Evolutionary conservation across 2,329 filamentous ascomycete genomes (phyloP).

Genomic region (Elsinoe ampelina): DNA sequence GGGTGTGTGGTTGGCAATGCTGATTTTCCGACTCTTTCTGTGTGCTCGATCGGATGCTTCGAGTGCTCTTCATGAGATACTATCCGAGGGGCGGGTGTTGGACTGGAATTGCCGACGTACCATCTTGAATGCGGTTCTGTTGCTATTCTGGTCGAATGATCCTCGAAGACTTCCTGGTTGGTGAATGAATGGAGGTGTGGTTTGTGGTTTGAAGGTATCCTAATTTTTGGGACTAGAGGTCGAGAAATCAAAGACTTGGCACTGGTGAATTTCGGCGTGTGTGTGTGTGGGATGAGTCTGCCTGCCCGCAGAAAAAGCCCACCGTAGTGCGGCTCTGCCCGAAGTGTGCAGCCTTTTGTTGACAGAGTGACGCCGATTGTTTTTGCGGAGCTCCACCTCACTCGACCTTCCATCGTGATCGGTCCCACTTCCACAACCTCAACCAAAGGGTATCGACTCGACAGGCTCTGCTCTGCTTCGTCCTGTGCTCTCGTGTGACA

Average conservation of each 20-base stretch:
- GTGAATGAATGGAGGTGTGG: not conserved
- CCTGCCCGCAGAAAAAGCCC: not conserved
- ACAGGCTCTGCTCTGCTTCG: not conserved
- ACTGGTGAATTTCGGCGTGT: not conserved
- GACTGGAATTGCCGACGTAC: too few relatives aligned
- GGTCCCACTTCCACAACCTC: constrained; percentile 9
- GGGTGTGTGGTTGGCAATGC: not conserved
- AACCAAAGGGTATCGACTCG: not conserved
- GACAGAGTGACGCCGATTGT: constrained; percentile 6
- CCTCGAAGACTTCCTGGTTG: constrained; percentile 14
- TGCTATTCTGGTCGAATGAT: constrained; percentile 15
- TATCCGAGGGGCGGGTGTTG: too few relatives aligned
- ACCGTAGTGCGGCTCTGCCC: not conserved
- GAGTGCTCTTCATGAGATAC: too few relatives aligned
- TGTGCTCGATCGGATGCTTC: too few relatives aligned
- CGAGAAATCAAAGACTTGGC: constrained; percentile 7
- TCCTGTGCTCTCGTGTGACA: not conserved
- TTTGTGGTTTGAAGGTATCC: not conserved
- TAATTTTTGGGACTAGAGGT: constrained; percentile 1
- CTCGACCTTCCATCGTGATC: constrained; percentile 1
- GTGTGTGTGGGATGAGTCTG: constrained; percentile 4
- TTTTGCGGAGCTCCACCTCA: constrained; percentile 1
- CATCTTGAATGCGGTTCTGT: constrained; percentile 12
- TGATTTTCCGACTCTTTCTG: not conserved
- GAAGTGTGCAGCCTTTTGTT: not conserved